phyloP scores from a whole-genome alignment of 1,284 basidiomycete species.

The Ceratobasidium theobromae region DNA sequence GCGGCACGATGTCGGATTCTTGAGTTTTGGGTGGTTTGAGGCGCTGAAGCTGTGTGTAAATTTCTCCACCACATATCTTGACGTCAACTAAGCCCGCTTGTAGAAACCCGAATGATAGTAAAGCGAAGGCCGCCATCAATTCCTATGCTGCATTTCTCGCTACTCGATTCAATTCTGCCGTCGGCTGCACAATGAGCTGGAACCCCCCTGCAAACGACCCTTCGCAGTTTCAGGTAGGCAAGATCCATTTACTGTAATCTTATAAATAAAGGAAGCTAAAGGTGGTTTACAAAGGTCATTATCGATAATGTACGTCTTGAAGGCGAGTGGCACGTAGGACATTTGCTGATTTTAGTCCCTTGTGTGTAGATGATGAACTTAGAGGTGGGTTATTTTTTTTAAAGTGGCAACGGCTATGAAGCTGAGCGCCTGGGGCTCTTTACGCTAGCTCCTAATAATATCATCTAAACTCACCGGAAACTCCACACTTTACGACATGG shows the following conservation, averaged over 20 bases:
- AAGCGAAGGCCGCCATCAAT: conserved; percentile 46
- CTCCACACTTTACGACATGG: conserved; percentile 56
- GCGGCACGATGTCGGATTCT: conserved; percentile 69
- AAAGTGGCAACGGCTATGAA: not conserved
- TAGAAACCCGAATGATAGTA: conserved; percentile 47
- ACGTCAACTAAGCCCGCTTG: not conserved
- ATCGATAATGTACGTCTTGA: conserved; percentile 55
- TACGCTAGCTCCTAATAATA: conserved; percentile 58
- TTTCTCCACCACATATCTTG: not conserved
- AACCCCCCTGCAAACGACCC: conserved; percentile 51
- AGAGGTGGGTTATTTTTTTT: conserved; percentile 45
- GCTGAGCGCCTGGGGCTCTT: not conserved
- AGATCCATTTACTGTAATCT: not conserved
- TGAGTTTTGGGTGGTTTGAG: conserved; percentile 64
- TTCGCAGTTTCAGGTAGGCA: conserved; percentile 54
- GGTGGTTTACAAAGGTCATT: conserved; percentile 61
- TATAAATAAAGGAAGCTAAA: no score
- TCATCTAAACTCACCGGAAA: conserved; percentile 60
- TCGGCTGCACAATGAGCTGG: conserved; percentile 57
- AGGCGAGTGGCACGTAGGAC: not conserved
- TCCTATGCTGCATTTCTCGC: conserved; percentile 48
- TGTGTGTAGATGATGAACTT: conserved; percentile 68
- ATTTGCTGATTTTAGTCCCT: not conserved
- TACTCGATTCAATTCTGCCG: conserved; percentile 47
- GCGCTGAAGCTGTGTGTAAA: conserved; percentile 51